Base-by-base conservation (phyloP, 495 filamentous ascomycete genomes). In the Penicillium odoratum region DNA sequence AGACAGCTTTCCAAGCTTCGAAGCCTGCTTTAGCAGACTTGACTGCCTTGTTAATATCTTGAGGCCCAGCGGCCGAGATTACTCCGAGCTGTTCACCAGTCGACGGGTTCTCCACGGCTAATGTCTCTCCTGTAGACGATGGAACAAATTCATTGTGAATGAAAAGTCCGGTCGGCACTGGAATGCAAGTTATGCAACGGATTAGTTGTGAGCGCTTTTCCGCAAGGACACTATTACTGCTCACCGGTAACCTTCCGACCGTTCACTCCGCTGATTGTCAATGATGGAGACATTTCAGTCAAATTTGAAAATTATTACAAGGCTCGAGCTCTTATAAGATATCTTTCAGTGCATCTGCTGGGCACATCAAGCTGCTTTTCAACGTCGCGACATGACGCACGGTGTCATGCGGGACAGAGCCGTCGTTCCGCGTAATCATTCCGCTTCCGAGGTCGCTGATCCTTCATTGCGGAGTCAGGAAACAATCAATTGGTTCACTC, bases 21-120 rank as follows among this genome's bases (percentile, higher is more conserved):
- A 71, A 64, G 2, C 64, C 73, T 0, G 28, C 26, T 30, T 78
- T 78, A 31, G 85, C 81, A 5, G 83, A 82, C 2, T 72, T 66
- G 31, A 82, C 79, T 8, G 85, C 87, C 5, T 78, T 71, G 28
- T 80, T 72, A 10, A 88, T 80, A 46, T 75, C 73, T 7, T 63
- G 59, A 7, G 40, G 18, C 5, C 59, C 62, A 0, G 66, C 73
- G 18, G 62, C 66, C 1, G 59, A 62, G 42, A 75, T 65, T 11
- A 48, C 47, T 34, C 62, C 66, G 31, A 72, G 68, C 16, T 44
- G 28, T 25, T 66, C 66, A 50, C 66, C 72, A 31, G 67, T 75
- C 57, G 69, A 55, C 4, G 69, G 64, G 36, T 70, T 74, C 10
- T 69, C 63, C 16, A 69, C 58, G 11, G 38, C 15, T 16, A 74